Base-by-base conservation (phyloP, 169 alveolate species). In the Babesia bigemina region DNA sequence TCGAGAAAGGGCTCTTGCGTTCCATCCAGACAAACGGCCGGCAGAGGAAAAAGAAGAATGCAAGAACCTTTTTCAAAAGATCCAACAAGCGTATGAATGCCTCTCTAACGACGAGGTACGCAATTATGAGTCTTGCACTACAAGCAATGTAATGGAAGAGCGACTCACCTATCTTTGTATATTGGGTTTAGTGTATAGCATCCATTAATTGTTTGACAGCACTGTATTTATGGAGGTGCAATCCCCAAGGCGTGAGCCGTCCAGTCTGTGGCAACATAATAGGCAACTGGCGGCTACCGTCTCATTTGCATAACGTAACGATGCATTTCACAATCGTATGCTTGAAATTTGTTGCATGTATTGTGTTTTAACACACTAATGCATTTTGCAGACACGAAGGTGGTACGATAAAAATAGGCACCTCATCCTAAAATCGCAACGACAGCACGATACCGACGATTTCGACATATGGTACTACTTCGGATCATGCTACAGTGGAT, bases 1-100 rank as follows among this genome's bases (percentile, higher is more conserved):
- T 77, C 87, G 93, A 26, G 87, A 85, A 61, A 48, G 87, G 63
- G 96, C 96, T 6, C 85, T 92, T 42, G 85, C 90, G 60, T 88
- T 81, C 42, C 97, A 94, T 67, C 97, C 97, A 26, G 97, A 94
- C 84, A 90, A 84, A 29, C 60, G 69, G 4, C 92, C 92, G 57
- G 85, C 87, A 49, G 88, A 84, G 49, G 86, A 85, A 61, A 70
- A 79, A 28, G 92, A 91, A 62, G 91, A 87, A 45, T 95, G 95
- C 9, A 86, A 79, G 57, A 87, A 75, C 62, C 82, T 82, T 48
- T 94, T 94, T 66, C 93, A 92, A 70, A 73, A 90, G 67, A 91
- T 94, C 22, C 86, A 92, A 45, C 95, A 91, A 74, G 96, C 97
- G 4, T 94, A 94, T n/a, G 72, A 71, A 45, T 71, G 81, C 22